Evolutionary conservation across 2,329 filamentous ascomycete species (phyloP).

Genomic region (Exophiala xenobiotica): DNA sequence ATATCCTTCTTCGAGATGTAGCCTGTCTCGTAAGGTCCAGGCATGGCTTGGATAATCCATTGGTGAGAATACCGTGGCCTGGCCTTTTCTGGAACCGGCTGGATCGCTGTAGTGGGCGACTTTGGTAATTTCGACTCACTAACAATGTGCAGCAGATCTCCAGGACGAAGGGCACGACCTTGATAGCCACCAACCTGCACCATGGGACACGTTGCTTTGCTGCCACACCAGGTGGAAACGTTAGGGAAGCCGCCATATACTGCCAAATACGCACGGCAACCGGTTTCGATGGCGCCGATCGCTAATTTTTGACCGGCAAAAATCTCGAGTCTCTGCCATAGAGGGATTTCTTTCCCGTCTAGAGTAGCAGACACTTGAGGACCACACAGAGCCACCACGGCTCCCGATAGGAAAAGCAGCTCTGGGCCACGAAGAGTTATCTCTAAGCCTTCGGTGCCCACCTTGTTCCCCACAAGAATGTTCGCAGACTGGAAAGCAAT

Average conservation of each 20-base stretch:
- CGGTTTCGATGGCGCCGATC: neutral
- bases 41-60: neutral
- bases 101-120: neutral
- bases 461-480: conserved; percentile 56
- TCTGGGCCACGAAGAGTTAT: conserved; percentile 61
- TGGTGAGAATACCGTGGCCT: neutral
- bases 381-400: conserved; percentile 56
- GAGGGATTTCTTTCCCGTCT: conserved; percentile 40
- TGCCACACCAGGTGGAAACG: neutral
- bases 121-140: neutral
- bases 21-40: neutral
- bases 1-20: neutral
- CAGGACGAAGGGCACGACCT: neutral
- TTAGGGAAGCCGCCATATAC: neutral
- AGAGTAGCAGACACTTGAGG: conserved; percentile 52
- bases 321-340: conserved; percentile 30
- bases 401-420: conserved; percentile 54
- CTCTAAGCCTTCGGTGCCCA: conserved; percentile 55
- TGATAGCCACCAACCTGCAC: neutral
- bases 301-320: conserved; percentile 52
- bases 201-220: neutral
- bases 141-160: neutral
- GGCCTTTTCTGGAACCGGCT: neutral
- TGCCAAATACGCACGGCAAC: neutral
- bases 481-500: conserved; percentile 60